Conservation (phyloP, 805 yeast genomes). For the Candida multigemmis region DNA sequence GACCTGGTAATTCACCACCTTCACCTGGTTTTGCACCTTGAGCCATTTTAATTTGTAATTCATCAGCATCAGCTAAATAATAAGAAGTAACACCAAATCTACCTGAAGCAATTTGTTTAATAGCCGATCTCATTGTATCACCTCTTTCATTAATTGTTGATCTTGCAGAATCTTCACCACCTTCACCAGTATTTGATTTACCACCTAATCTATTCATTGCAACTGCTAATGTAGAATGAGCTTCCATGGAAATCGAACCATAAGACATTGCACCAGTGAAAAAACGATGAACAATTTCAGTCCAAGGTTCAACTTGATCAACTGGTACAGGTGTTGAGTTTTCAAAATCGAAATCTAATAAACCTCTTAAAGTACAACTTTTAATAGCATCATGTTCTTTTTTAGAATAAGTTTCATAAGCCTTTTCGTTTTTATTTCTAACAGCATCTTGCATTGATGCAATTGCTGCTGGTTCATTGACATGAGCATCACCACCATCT, state of each 20-base stretch:
- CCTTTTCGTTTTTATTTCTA: conserved; percentile 87
- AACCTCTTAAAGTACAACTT: conserved; percentile 89
- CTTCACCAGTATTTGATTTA: conserved; percentile 97
- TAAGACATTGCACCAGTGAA: conserved; percentile 99
- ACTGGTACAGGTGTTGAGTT: conserved; percentile 70
- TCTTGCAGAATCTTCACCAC: conserved; percentile 96
- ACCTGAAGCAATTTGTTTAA: conserved; percentile 96
- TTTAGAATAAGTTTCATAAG: conserved; percentile 83
- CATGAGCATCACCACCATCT: conserved; percentile 95
- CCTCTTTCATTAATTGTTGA: conserved; percentile 75
- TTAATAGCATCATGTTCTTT: conserved; percentile 87
- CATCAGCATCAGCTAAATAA: conserved; percentile 93
- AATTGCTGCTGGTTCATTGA: conserved; percentile 90
- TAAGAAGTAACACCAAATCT: conserved; percentile 96
- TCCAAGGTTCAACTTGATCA: conserved; percentile 99
- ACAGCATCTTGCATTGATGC: conserved; percentile 98
- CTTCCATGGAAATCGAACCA: conserved; percentile 97
- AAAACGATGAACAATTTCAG: conserved; percentile 93
- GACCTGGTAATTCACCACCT: conserved; percentile 98
- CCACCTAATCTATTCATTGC: conserved; percentile 99
- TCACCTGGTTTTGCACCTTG: conserved; percentile 99
- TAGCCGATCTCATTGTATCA: conserved; percentile 98
- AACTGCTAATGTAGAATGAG: conserved; percentile 94
- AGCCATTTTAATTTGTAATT: conserved; percentile 96
- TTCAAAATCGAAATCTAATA: conserved; percentile 82